phyloP scores from a whole-genome alignment of 2,329 filamentous ascomycete genomes.

The Claviceps sp. region DNA sequence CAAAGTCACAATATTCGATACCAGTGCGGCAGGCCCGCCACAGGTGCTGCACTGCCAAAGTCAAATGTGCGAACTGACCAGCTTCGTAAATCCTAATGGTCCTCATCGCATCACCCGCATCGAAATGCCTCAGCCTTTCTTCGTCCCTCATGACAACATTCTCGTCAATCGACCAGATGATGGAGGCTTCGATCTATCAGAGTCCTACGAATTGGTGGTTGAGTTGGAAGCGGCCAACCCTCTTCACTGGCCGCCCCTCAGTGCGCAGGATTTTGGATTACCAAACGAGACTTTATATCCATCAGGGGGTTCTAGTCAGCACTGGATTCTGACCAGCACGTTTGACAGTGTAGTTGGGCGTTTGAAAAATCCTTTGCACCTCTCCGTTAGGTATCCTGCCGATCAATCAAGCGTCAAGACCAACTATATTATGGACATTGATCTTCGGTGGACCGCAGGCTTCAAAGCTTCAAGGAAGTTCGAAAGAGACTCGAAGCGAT shows the following conservation, averaged over 20 bases:
- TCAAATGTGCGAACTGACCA: conserved; percentile 38
- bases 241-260: conserved; percentile 38
- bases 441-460: conserved; percentile 32
- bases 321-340: conserved; percentile 28
- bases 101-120: conserved; percentile 34
- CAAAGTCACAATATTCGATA: conserved; percentile 24
- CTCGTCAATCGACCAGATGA: conserved; percentile 34
- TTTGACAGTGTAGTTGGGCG: conserved; percentile 29
- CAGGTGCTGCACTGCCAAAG: conserved; percentile 39
- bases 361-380: conserved; percentile 21
- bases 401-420: conserved; percentile 19
- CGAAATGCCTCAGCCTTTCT: conserved; percentile 34
- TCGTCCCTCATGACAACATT: conserved; percentile 38
- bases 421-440: conserved; percentile 34
- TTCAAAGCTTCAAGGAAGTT: conserved; percentile 21
- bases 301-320: conserved; percentile 11
- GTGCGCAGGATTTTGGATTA: conserved; percentile 21
- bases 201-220: conserved; percentile 35
- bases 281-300: conserved; percentile 8
- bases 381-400: conserved; percentile 15
- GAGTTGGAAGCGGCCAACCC: conserved; percentile 39
- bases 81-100: conserved; percentile 34
- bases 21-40: conserved; percentile 18
- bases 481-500: conserved; percentile 30
- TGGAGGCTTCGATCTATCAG: conserved; percentile 31